phyloP scores from a whole-genome alignment of 352 stramenopile genomes.

The Blastocystis sp. region DNA sequence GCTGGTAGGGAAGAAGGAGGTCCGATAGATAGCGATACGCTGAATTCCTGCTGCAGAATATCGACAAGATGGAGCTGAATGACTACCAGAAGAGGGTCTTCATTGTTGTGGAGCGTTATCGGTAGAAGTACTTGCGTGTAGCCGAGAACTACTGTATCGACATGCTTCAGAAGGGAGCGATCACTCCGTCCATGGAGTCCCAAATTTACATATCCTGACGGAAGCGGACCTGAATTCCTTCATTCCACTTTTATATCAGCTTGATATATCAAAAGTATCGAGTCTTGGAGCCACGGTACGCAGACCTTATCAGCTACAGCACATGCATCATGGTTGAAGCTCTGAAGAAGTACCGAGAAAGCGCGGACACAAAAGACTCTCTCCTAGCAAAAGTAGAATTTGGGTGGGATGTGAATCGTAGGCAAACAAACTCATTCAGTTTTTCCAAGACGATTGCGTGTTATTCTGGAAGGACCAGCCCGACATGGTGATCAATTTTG shows the following conservation, averaged over 20 bases:
- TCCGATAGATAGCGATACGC: neutral
- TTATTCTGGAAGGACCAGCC: slow-evolving; percentile 30
- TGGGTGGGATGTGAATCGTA: neutral
- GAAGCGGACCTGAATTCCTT: neutral
- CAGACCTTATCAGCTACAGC: neutral
- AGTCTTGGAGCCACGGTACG: neutral
- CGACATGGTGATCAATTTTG: slow-evolving; percentile 29
- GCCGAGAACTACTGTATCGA: slow-evolving; percentile 7
- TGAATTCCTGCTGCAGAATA: slow-evolving; percentile 12
- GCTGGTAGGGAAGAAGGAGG: neutral
- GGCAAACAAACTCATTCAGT: neutral
- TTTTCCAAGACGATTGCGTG: neutral
- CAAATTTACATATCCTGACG: neutral
- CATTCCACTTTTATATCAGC: neutral
- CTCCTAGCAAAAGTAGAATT: neutral
- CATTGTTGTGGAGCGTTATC: neutral
- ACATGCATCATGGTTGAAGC: slow-evolving; percentile 37
- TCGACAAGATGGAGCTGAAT: neutral
- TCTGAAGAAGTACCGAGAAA: neutral
- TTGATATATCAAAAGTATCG: slow-evolving; percentile 46
- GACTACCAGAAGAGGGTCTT: slow-evolving; percentile 19
- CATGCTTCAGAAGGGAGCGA: neutral
- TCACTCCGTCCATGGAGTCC: neutral
- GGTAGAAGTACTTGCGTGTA: slow-evolving; percentile 5
- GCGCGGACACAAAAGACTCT: neutral